Evolutionary conservation across 176 grass and related monocot genomes (phyloP).

Genomic region (Luzula sylvatica): DNA sequence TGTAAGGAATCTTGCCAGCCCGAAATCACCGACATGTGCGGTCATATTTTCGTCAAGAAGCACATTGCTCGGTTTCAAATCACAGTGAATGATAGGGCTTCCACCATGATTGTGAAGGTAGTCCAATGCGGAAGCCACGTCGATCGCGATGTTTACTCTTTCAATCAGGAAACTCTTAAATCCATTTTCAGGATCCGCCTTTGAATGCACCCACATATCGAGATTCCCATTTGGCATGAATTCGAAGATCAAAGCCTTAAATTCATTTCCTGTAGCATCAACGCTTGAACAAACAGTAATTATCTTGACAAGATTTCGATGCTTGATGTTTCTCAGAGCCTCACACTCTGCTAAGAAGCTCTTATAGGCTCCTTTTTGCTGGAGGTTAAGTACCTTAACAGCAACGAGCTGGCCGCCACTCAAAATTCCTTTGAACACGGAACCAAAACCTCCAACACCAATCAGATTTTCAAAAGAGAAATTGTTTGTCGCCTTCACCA

Average conservation of each 20-base stretch:
- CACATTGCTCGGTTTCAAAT: constrained; percentile 23
- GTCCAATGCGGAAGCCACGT: background rate
- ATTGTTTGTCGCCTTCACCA: constrained; percentile 25
- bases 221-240: constrained; percentile 49
- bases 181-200: background rate
- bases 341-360: constrained; percentile 49
- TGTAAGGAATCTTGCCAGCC: constrained; percentile 2
- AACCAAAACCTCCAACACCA: constrained; percentile 38
- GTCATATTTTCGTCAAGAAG: constrained; percentile 24
- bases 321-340: constrained; percentile 30
- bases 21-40: constrained; percentile 14
- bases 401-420: constrained; percentile 17
- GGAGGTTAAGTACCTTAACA: constrained; percentile 43
- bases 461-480: constrained; percentile 36
- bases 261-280: constrained; percentile 26
- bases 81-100: constrained; percentile 40
- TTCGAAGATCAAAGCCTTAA: constrained; percentile 38
- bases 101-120: constrained; percentile 15
- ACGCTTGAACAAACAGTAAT: constrained; percentile 39
- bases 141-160: no score
- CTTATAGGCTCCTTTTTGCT: constrained; percentile 13
- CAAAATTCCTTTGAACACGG: constrained; percentile 36
- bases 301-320: constrained; percentile 44
- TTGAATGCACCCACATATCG: constrained; percentile 30
- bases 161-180: background rate